Conservation (phyloP, 1,139 yeast genomes). For the Nakaseomyces nivariensis region DNA sequence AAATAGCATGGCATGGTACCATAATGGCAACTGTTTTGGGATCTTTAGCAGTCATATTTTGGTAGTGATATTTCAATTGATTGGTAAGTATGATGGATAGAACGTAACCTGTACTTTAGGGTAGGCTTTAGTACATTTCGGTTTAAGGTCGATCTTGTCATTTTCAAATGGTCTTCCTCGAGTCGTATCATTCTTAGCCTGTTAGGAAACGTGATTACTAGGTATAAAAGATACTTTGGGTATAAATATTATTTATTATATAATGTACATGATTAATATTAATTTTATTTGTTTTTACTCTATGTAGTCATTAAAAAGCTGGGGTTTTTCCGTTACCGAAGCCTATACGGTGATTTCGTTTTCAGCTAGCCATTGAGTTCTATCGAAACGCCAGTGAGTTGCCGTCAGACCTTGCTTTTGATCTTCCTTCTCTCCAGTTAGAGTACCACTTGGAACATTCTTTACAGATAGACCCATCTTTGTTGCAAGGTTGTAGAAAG, state of each 20-base stretch:
- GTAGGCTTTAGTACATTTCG: too few relatives aligned
- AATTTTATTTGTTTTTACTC: neutral
- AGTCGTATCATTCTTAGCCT: neutral
- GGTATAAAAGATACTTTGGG: neutral
- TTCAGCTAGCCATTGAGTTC: slow-evolving; percentile 45
- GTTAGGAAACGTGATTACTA: neutral
- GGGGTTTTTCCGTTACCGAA: too few relatives aligned
- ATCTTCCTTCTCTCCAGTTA: slow-evolving; percentile 40
- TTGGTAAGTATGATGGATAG: neutral
- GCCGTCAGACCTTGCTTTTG: slow-evolving; percentile 33
- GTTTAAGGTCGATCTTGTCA: too few relatives aligned
- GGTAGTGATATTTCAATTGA: neutral
- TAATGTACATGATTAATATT: neutral
- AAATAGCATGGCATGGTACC: slow-evolving; percentile 62
- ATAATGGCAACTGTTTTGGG: slow-evolving; percentile 35
- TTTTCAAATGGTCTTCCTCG: too few relatives aligned
- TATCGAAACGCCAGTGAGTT: slow-evolving; percentile 58
- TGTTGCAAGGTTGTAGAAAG: slow-evolving; percentile 43
- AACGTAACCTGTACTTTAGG: too few relatives aligned
- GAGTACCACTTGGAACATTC: slow-evolving; percentile 59
- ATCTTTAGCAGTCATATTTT: slow-evolving; percentile 1
- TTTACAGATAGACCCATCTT: slow-evolving; percentile 48
- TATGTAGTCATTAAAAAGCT: neutral
- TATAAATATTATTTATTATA: neutral
- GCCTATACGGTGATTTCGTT: slow-evolving; percentile 35